Base-by-base conservation (phyloP, 2,329 filamentous ascomycete genomes). In the Calonectria fujianensis region DNA sequence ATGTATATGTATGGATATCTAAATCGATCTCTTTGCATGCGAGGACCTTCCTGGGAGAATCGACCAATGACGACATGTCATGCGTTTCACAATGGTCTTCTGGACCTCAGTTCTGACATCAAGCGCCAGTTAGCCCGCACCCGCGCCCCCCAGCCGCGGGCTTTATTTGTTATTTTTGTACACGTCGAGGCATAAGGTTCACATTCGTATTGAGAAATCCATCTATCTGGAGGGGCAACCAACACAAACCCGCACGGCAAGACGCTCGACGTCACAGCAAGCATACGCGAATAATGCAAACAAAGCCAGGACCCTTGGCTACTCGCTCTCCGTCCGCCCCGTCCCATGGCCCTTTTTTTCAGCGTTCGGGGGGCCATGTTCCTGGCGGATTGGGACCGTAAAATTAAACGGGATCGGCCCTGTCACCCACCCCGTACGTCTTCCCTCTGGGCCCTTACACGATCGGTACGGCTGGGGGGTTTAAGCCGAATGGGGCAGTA, bases 401-500 rank as follows among this genome's bases (percentile, higher is more conserved):
- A 71, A 71, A 71, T 71, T 66, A 71, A 37, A 66, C 31, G 50
- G 61, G 69, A 65, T 51, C 37, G 69, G 41, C 48, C 35, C 41
- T 71, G 59, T 52, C 29, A 54, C 27, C 51, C 24, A 32, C 51
- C 51, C 39, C 24, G 18, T 45, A 37, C 37, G 20, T 29, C 37
- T 24, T 24, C 57, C 14, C 32, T 37, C 57, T 35, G 41, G 41
- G 61, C 29, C 27, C n/a, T 50, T 45, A 31, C 29, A 65, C 61
- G 61, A 65, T 65, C 61, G 39, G 65, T 67, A 70, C 65, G 59
- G 37, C 74, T 18, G 39, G 51, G 48, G 48, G 68, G 24, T 24
- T 75, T 77, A 79, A 73, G 57, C 78, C 70, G 45, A 72, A 78
- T 76, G 45, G 68, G 76, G 78, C 45, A 80, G 73, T 70, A 52